Percentiles rank a stretch among this genome's conserved stretches.
phyloP scores from a whole-genome alignment of 306 rosid species.

The Pterocarpus santalinus region DNA sequence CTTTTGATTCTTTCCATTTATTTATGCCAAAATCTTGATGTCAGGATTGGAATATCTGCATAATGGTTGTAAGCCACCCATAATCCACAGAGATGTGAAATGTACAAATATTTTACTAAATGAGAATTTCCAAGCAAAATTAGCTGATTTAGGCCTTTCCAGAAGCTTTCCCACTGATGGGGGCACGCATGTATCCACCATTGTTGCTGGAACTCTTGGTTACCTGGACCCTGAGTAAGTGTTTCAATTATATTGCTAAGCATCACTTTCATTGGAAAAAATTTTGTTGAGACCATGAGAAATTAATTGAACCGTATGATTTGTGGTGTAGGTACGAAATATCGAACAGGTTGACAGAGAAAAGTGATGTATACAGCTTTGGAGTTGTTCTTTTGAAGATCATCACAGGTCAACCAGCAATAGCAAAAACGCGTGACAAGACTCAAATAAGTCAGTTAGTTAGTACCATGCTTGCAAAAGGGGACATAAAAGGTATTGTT shows the following conservation, averaged over 20 bases:
- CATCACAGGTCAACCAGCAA: slow-evolving; percentile 55
- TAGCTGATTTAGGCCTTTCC: slow-evolving; percentile 65
- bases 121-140: slow-evolving; percentile 54
- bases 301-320: no score
- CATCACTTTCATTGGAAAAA: neutral
- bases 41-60: slow-evolving; percentile 73
- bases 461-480: slow-evolving; percentile 44
- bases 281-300: neutral
- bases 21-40: slow-evolving; percentile 9
- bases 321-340: slow-evolving; percentile 53
- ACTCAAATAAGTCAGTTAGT: slow-evolving; percentile 58
- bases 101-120: slow-evolving; percentile 56
- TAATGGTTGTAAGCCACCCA: slow-evolving; percentile 59
- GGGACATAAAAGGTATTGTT: slow-evolving; percentile 50
- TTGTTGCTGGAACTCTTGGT: slow-evolving; percentile 61
- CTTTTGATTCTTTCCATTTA: slow-evolving; percentile 25
- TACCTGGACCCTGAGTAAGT: slow-evolving; percentile 63
- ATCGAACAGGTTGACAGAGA: slow-evolving; percentile 57
- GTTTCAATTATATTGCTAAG: neutral
- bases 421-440: slow-evolving; percentile 32
- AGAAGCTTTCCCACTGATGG: slow-evolving; percentile 43
- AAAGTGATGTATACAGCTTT: slow-evolving; percentile 70
- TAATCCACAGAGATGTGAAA: slow-evolving; percentile 67
- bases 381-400: slow-evolving; percentile 67
- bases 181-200: slow-evolving; percentile 44